phyloP scores from a whole-genome alignment of 2,329 filamentous ascomycete species.

The Botrytis hyacinthi region DNA sequence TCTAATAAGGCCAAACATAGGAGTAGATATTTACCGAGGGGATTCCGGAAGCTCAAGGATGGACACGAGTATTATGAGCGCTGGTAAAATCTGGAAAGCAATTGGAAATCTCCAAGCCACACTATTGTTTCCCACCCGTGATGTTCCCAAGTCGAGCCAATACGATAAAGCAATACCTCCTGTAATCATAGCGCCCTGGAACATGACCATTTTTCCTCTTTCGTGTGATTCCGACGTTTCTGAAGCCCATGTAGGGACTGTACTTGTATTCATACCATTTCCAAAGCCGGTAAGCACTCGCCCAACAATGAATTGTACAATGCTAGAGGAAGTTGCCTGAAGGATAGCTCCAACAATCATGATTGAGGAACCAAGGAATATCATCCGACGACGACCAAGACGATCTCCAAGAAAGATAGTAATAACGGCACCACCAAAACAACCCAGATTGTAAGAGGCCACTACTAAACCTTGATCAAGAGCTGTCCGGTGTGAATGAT shows the following conservation, averaged over 20 bases:
- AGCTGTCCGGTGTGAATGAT: conserved; percentile 15
- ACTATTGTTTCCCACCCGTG: conserved; percentile 1
- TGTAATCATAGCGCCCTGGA: conserved; percentile 20
- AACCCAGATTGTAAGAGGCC: conserved; percentile 45
- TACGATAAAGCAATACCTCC: conserved; percentile 22
- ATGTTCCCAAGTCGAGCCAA: conserved; percentile 22
- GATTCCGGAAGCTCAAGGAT: conserved; percentile 39
- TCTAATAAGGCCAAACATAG: neutral
- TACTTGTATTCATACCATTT: conserved; percentile 59
- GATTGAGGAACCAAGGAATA: conserved; percentile 32
- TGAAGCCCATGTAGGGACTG: conserved; percentile 36
- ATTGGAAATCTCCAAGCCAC: conserved; percentile 23
- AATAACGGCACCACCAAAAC: conserved; percentile 46
- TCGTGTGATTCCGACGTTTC: conserved; percentile 23
- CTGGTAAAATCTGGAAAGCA: conserved; percentile 21
- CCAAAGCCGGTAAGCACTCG: conserved; percentile 73
- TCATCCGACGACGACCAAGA: conserved; percentile 40
- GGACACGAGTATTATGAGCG: conserved; percentile 14
- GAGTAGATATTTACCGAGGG: conserved; percentile 26
- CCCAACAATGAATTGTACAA: conserved; percentile 58
- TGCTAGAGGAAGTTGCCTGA: conserved; percentile 44
- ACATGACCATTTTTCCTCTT: conserved; percentile 23
- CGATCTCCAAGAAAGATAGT: conserved; percentile 35
- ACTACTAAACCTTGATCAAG: conserved; percentile 20
- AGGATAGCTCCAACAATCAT: conserved; percentile 33